phyloP scores from a whole-genome alignment of 2,329 filamentous ascomycete species.

The Pestalotiopsis sp. region DNA sequence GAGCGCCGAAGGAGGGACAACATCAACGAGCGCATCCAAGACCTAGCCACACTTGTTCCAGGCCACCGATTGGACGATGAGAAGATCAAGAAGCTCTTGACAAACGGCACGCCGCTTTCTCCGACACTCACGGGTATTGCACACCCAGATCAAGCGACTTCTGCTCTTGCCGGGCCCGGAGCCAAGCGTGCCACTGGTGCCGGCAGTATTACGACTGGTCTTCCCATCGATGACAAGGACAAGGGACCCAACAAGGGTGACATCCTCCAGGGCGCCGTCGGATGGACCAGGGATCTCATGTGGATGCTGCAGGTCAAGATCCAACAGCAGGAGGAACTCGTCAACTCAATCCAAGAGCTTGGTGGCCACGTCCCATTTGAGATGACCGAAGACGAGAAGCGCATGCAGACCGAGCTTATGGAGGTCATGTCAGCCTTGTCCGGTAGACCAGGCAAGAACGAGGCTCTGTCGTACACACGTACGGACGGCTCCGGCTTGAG shows the following conservation, averaged over 20 bases:
- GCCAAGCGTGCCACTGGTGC: slow-evolving; percentile 77
- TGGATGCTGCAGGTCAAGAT: slow-evolving; percentile 92
- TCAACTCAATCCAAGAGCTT: slow-evolving; percentile 71
- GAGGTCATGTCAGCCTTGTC: slow-evolving; percentile 62
- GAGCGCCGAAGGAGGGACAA: slow-evolving; percentile 94
- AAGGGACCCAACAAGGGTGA: slow-evolving; percentile 99
- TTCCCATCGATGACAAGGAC: slow-evolving; percentile 95
- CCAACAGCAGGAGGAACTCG: slow-evolving; percentile 84
- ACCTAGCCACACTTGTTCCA: slow-evolving; percentile 90
- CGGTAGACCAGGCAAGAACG: slow-evolving; percentile 63
- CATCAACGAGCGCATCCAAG: slow-evolving; percentile 98
- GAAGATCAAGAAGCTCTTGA: slow-evolving; percentile 91
- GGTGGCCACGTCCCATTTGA: slow-evolving; percentile 80
- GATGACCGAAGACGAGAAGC: slow-evolving; percentile 86
- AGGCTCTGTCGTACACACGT: slow-evolving; percentile 80
- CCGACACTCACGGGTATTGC: slow-evolving; percentile 74
- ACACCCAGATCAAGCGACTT: slow-evolving; percentile 76
- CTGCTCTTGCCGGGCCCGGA: slow-evolving; percentile 81
- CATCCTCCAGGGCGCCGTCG: slow-evolving; percentile 94
- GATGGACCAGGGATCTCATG: slow-evolving; percentile 97
- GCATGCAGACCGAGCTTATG: slow-evolving; percentile 92
- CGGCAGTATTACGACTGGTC: slow-evolving; percentile 86
- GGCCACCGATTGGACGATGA: slow-evolving; percentile 93
- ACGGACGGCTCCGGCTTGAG: slow-evolving; percentile 81
- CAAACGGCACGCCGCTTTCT: slow-evolving; percentile 88